Evolutionary conservation across 306 rosid species (phyloP), one percentile per base, ranked within the genome.

Genomic region (Sophora flavescens): DNA sequence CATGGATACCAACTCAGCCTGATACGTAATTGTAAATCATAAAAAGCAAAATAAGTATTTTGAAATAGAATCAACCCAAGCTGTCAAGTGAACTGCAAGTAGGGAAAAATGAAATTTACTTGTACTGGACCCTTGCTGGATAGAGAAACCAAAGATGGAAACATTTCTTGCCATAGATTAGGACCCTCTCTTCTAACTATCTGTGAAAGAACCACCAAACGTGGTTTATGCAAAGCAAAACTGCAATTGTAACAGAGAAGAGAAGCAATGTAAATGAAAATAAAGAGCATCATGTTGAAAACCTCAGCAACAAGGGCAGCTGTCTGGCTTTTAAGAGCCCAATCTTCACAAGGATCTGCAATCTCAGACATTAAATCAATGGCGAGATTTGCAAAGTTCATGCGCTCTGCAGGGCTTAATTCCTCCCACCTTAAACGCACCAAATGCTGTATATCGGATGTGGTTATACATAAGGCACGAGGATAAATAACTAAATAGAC

Each of bases 251-350:
- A n/a, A 70, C 13, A 61, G 51, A 51, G 54, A 33, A 69, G 22
- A 74, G 57, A 57, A 75, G 38, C 61, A 57, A 61, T 32, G 50
- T 72, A 51, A 79, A 71, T 44, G 36, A 70, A 56, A 74, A 38
- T 65, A 41, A 59, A 78, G 67, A 61, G 67, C 36, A 60, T 54
- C 38, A 14, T 42, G 44, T 70, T 69, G 62, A 42, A 77, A 81
- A 89, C 99, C 99, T 95, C 98, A 28, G 98, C 99, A 80, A 91
- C 91, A 79, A 95, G 96, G 76, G 99, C 99, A 80, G 99, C 91
- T 44, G 97, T 83, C 83, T 95, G 99, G 86, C 99, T 95, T 83
- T 92, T 95, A 80, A 95, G 89, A 77, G 97, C 90, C 99, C 99
- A 95, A 80, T 88, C 86, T 81, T 92, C 99, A 73, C 70, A 78